A percentile compares a stretch with the other conserved stretches of the same genome.
Conservation (phyloP, 2,329 filamentous ascomycete genomes). For the Beauveria sp. region DNA sequence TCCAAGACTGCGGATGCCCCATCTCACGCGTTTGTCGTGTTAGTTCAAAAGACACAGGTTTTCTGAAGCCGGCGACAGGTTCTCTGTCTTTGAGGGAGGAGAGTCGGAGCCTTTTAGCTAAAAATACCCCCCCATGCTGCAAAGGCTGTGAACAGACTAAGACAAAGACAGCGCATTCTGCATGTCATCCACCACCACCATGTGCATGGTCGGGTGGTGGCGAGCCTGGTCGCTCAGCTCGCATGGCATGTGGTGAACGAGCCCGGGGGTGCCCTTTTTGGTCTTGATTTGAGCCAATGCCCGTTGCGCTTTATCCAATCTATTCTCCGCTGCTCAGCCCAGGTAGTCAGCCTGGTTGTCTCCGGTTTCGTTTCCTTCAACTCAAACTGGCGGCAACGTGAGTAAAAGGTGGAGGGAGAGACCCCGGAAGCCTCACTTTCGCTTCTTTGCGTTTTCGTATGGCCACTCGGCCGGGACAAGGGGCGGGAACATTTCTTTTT, state of each 20-base stretch:
- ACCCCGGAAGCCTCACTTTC: not conserved
- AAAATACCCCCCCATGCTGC: not conserved
- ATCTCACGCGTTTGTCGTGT: not conserved
- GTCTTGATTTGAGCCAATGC: not conserved
- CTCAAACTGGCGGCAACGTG: not conserved
- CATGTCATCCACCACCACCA: not conserved
- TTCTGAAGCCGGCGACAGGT: not conserved
- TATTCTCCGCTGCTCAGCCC: not conserved
- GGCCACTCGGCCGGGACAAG: not conserved
- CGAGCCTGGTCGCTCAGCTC: not conserved
- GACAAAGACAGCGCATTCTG: not conserved
- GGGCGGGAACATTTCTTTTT: not conserved
- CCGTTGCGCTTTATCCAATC: not conserved
- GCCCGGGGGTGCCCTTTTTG: not conserved
- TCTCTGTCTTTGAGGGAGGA: not conserved
- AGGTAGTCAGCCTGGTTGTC: not conserved
- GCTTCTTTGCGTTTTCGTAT: not conserved
- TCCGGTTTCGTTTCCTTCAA: not conserved
- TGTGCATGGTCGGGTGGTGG: not conserved
- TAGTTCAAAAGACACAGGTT: not conserved
- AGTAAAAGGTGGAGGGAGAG: not conserved
- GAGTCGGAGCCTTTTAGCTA: not conserved
- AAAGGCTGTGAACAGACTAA: not conserved
- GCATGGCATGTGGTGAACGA: not conserved
- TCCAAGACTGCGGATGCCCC: not conserved